Percentiles rank a stretch among this genome's conserved stretches.
phyloP scores from a whole-genome alignment of 169 alveolate species.

The Eimeria sp. region DNA sequence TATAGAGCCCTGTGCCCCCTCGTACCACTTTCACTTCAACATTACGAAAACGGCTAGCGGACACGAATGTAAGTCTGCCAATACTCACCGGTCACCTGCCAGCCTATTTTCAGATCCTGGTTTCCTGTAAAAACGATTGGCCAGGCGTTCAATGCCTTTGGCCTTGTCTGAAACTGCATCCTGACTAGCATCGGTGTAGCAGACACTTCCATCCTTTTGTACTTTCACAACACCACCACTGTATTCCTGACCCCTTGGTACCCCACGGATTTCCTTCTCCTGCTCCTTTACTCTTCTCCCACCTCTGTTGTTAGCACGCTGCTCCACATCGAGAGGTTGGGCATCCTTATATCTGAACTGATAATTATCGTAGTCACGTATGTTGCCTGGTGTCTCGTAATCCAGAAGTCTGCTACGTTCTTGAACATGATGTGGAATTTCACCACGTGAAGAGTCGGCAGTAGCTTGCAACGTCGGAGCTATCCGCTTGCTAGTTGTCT shows the following conservation, averaged over 20 bases:
- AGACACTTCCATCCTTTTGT: neutral
- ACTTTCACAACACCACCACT: neutral
- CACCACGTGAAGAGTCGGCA: neutral
- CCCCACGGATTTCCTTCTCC: neutral
- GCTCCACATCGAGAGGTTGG: neutral
- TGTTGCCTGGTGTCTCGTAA: neutral
- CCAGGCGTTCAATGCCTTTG: neutral
- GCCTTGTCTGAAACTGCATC: neutral
- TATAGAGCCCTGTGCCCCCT: no score
- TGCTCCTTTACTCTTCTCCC: neutral
- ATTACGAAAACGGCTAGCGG: neutral
- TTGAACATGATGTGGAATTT: neutral
- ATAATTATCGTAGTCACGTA: neutral
- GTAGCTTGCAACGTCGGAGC: neutral
- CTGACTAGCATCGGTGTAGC: neutral
- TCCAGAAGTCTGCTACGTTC: neutral
- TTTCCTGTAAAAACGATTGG: neutral
- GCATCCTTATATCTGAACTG: neutral
- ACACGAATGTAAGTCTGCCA: neutral
- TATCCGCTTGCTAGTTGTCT: neutral
- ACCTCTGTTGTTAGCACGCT: neutral
- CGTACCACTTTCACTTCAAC: neutral
- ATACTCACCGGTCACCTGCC: conserved; percentile 13
- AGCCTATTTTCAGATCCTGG: neutral
- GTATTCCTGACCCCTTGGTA: neutral